Evolutionary conservation across 1,139 yeast species (phyloP).

Genomic region (Kodamaea suecica): DNA sequence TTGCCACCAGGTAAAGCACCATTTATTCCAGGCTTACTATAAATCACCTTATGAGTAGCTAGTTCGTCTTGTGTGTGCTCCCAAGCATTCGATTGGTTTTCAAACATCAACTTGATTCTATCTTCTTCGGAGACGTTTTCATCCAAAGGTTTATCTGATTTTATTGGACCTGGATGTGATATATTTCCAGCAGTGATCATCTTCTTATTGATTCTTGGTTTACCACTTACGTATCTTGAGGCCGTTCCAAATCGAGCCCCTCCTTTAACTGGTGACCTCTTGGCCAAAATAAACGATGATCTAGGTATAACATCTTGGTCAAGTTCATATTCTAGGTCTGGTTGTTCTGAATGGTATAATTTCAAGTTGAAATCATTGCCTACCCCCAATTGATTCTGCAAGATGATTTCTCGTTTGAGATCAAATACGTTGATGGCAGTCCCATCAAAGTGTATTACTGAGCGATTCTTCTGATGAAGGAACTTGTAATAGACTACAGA

Average conservation of each 20-base stretch:
- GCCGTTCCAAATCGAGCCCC: constrained; percentile 62
- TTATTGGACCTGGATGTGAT: constrained; percentile 3
- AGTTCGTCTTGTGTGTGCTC: constrained; percentile 88
- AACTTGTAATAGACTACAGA: constrained; percentile 88
- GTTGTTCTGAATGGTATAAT: constrained; percentile 60
- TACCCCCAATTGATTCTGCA: constrained; percentile 75
- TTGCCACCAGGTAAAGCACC: constrained; percentile 20
- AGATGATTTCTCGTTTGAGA: constrained; percentile 82
- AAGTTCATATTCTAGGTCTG: constrained; percentile 79
- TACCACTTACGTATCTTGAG: constrained; percentile 81
- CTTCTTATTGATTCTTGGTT: constrained; percentile 56
- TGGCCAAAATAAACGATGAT: constrained; percentile 78
- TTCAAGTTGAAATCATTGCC: constrained; percentile 82
- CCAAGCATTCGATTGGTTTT: constrained; percentile 92
- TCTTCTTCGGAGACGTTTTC: constrained; percentile 74
- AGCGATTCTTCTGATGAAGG: constrained; percentile 76
- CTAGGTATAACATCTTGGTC: constrained; percentile 90
- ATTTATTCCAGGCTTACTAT: constrained; percentile 39
- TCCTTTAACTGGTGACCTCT: constrained; percentile 67
- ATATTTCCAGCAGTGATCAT: constrained; percentile 23
- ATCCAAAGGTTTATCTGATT: constrained; percentile 20
- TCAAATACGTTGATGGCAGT: constrained; percentile 95
- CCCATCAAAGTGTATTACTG: constrained; percentile 87
- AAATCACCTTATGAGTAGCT: constrained; percentile 71
- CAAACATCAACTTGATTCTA: constrained; percentile 84